Evolutionary conservation across 2,329 filamentous ascomycete genomes (phyloP).

Genomic region (Ceratocystis albifundus): DNA sequence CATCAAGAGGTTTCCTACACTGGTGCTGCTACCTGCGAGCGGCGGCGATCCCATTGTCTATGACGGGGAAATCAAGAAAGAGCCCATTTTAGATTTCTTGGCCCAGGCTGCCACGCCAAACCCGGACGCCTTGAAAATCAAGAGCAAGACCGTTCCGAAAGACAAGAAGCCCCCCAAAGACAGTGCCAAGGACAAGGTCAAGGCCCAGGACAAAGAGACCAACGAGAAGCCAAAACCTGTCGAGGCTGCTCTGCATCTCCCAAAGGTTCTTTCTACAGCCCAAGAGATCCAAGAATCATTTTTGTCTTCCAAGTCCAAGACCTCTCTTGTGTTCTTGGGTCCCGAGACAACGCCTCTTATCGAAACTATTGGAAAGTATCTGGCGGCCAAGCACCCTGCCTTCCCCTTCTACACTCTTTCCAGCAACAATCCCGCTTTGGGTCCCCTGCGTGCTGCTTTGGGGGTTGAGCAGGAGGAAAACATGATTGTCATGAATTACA

Average conservation of each 20-base stretch:
- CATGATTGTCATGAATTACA: conserved; percentile 70
- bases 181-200: conserved; percentile 33
- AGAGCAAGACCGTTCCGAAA: conserved; percentile 34
- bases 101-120: conserved; percentile 69
- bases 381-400: conserved; percentile 2
- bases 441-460: background rate
- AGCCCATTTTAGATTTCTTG: conserved; percentile 68
- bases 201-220: conserved; percentile 34
- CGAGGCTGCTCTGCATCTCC: conserved; percentile 47
- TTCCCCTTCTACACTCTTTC: background rate
- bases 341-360: conserved; percentile 31
- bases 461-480: conserved; percentile 27
- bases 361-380: background rate
- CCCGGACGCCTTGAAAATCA: conserved; percentile 47
- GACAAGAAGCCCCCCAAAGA: conserved; percentile 35
- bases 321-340: conserved; percentile 69
- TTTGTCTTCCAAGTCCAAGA: conserved; percentile 62
- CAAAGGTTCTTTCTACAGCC: conserved; percentile 35
- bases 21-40: conserved; percentile 66
- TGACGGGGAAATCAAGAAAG: conserved; percentile 75
- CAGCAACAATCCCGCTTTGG: background rate
- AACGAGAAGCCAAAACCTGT: conserved; percentile 29
- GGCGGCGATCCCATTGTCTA: conserved; percentile 60
- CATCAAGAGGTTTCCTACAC: conserved; percentile 63
- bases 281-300: conserved; percentile 59